Evolutionary conservation across 352 stramenopile genomes (phyloP), one percentile per base, ranked within the genome.

Genomic region (Phytophthora rubi): DNA sequence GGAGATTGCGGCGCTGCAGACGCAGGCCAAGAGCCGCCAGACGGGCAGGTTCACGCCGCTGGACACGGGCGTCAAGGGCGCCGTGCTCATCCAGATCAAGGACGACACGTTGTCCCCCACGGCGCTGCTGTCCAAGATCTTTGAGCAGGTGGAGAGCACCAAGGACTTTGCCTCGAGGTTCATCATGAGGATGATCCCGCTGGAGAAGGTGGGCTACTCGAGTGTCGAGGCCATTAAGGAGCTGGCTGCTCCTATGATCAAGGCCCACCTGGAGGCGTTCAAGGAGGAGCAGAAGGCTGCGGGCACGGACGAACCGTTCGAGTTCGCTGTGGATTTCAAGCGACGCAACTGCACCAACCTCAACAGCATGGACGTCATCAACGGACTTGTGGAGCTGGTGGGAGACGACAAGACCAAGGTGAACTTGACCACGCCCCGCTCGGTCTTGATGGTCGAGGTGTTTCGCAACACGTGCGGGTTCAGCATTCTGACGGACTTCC

Each of bases 111-210:
- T 92, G 44, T 87, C 85, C 44, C 75, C 79, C 0, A 73, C 75
- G 9, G 77, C 64, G 45, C 64, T 94, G 7, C 51, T 94, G 42
- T 54, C 28, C 61, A 83, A 89, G 64, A 82, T 94, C 35, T 86
- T 94, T 23, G 75, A 80, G 35, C 75, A 93, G 10, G 81, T 92
- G 8, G 80, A 88, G 32, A 73, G 51, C 2, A 81, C 81, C 2
- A 91, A 87, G 60, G 82, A 93, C 56, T 91, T 94, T 62, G 55
- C 85, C 4, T 94, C 86, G 15, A 80, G 86, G 12, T 94, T 89
- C 48, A 88, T 94, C 18, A 84, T 82, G 64, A 85, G 83, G 18
- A 75, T 92, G 69, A 94, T 93, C 45, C 86, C 85, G 51, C 71
- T 94, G 8, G 83, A 94, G 71, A 85, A 82, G 32, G 65, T 94